Evolutionary conservation across 1,284 basidiomycete species (phyloP), one percentile per base, ranked within the genome.

Genomic region (Coniophora puteana): DNA sequence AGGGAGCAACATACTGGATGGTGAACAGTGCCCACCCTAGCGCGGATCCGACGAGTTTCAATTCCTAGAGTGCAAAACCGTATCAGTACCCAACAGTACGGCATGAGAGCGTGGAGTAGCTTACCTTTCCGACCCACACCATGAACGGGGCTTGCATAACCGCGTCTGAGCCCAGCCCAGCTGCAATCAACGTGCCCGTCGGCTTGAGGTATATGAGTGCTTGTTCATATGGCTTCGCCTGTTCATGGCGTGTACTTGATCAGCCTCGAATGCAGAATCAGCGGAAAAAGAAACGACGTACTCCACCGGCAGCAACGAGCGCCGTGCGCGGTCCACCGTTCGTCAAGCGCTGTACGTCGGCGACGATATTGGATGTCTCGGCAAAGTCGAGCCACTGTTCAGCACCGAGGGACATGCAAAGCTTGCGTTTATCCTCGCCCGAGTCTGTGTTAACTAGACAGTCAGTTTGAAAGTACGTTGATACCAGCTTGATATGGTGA

Each of bases 341-440:
- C 0, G 77, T 71, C 1, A 76, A 76, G 0, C 65, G 67, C 51
- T 77, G 61, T 18, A 85, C 69, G 27, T 77, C 75, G 18, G 63
- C 52, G 8, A 74, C 63, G 25, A 83, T 51, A 14, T 35, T 35
- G n/a, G 58, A 54, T 18, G 62, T 67, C 39, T 69, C 69, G 53
- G 68, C 76, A 65, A 87, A 88, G 65, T 90, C 85, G 47, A 89
- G 59, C 71, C 78, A 89, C 47, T 68, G 72, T 52, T 84, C 76
- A 2, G 83, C 83, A 8, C 85, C 87, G 37, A 86, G 73, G 28
- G 62, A 52, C 40, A 73, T 49, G 49, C 69, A 75, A n/a, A 87
- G 62, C 26, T 74, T 61, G 43, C 73, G 72, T 66, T 89, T 89
- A 26, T 69, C 73, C 12, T 70, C 74, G 24, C 84, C 84, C 3